Base-by-base conservation (phyloP, 257 asterid species). In the Haberlea rhodopensis region DNA sequence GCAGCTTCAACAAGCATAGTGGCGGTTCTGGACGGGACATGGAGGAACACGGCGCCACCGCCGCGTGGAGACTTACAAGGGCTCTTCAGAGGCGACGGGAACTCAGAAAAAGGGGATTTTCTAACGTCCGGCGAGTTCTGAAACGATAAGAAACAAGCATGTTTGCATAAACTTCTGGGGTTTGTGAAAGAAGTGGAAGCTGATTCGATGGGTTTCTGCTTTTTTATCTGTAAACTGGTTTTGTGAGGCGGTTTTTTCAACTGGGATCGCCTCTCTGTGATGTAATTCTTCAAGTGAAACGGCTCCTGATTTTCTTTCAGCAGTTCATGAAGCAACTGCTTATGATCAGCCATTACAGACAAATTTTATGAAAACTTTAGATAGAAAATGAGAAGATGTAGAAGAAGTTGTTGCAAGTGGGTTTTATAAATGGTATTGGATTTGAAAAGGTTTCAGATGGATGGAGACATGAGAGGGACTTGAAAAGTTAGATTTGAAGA, bases 261-360 rank as follows among this genome's bases (percentile, higher is more conserved):
- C 23, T 75, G 83, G 52, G 76, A 70, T 32, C 78, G 84, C 20
- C 71, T 60, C 23, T 84, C 85, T 3, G 85, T 65, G 26, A 80
- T 78, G 85, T 85, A 79, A 51, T n/a, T 66, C 52, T 80, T 77
- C 15, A 91, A 78, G 2, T 76, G 91, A 49, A 90, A 90, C 1
- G 95, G 97, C 26, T 90, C 96, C 58, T 90, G 96, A 63, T 90
- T 95, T 60, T 90, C 85, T 54, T 76, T 66, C 7, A 90, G 76
- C 0, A 90, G 87, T 85, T 87, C 92, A 63, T 81, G 92, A 76
- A 90, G 84, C 27, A 87, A 63, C 70, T 78, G 81, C 70, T 78
- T 80, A 27, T 54, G 60, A 32, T 62, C 60, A 60, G 79, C 75
- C 52, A 66, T 73, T 61, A 53, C 25, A 20, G 13, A 2, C 5